Base-by-base conservation (phyloP, 2,329 filamentous ascomycete genomes). In the Nemania bipapillata region DNA sequence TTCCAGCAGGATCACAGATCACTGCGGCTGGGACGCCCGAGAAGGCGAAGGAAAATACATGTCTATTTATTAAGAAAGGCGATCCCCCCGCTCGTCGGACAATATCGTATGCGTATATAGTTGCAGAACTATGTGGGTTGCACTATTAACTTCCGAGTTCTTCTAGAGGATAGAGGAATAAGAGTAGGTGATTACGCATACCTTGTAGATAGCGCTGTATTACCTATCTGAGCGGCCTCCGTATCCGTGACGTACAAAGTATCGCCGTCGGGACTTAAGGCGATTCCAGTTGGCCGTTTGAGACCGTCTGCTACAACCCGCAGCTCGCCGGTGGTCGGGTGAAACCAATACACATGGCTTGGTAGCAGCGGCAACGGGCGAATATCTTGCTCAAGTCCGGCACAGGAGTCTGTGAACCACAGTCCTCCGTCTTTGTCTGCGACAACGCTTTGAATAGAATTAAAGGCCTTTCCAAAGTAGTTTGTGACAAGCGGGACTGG, bases 61-160 rank as follows among this genome's bases (percentile, higher is more conserved):
- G 83, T 55, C 81, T 81, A 73, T 87, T 86, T 0, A 74, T 72
- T 11, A 88, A 77, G 59, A 84, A 84, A 0, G 80, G 80, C 2
- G 80, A 76, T 1, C 26, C 24, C 9, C 74, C 79, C 11, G 75
- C 73, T 8, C 79, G 77, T 1, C 63, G 75, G 2, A 79, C 61
- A 6, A 87, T 76, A 72, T 87, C 84, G 61, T 82, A 86, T 0
- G 84, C 83, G 59, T 86, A 87, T 5, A 84, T 82, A 1, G 78
- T 78, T 4, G 78, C 78, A 4, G 77, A 65, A 4, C 79, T 81
- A 35, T 5, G 20, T 52, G 26, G 28, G 26, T 11, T 7, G 35
- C 1, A 53, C 17, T 45, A 32, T 69, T 69, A 69, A 8, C 26
- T 15, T 28, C 8, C 8, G n/a, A 42, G n/a, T 2, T 37, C n/a